Conservation (phyloP, 768 basidiomycete species). For the Collybia nuda region DNA sequence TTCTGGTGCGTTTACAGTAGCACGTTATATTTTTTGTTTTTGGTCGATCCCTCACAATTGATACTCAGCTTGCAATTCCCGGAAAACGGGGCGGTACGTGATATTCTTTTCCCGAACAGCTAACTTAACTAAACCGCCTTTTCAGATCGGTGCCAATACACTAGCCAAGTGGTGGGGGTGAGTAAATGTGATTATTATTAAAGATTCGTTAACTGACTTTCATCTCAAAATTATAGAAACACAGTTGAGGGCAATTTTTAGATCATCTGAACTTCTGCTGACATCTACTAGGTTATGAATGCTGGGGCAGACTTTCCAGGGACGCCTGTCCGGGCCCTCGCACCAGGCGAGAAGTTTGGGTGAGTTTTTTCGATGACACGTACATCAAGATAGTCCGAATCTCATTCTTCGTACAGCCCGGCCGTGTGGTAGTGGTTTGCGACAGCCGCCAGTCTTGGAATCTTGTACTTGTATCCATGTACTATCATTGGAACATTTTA, state of each 20-base stretch:
- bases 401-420: not conserved
- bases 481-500: too few relatives aligned
- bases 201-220: not conserved
- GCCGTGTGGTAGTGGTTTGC: constrained; percentile 11
- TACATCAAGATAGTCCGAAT: not conserved
- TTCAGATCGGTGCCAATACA: not conserved
- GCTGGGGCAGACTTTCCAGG: not conserved
- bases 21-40: not conserved
- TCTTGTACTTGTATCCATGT: too few relatives aligned
- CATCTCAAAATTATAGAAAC: too few relatives aligned
- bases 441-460: too few relatives aligned
- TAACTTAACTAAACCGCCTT: not conserved
- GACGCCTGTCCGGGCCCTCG: not conserved
- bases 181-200: not conserved
- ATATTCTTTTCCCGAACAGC: not conserved
- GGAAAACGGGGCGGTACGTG: not conserved
- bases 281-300: not conserved
- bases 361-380: not conserved
- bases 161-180: not conserved
- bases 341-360: constrained; percentile 1
- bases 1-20: constrained; percentile 3
- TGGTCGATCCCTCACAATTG: not conserved
- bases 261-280: too few relatives aligned
- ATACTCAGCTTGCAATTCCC: not conserved
- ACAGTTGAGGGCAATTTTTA: not conserved